Evolutionary conservation across 2,329 filamentous ascomycete species (phyloP).

Genomic region (Penicillium sp.): DNA sequence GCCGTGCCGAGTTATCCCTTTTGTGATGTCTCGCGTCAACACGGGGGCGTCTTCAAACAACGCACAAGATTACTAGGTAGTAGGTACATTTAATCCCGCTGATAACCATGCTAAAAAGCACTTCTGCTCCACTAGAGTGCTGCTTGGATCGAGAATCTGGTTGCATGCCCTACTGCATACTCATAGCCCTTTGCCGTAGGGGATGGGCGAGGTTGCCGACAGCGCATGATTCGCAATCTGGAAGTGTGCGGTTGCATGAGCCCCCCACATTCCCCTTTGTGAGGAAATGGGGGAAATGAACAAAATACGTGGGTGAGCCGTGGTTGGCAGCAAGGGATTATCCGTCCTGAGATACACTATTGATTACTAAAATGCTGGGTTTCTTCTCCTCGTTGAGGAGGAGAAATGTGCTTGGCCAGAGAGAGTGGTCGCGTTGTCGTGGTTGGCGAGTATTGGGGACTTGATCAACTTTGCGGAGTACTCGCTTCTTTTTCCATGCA

Average conservation of each 20-base stretch:
- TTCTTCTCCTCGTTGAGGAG: background rate
- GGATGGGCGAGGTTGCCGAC: background rate
- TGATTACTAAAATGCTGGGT: background rate
- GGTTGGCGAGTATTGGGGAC: background rate
- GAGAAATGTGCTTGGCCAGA: background rate
- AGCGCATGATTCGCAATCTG: slow-evolving; percentile 19
- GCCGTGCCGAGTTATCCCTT: slow-evolving; percentile 18
- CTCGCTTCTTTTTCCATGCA: background rate
- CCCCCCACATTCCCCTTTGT: slow-evolving; percentile 16
- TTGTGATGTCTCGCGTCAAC: slow-evolving; percentile 26
- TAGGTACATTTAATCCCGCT: background rate
- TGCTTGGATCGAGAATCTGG: slow-evolving; percentile 7
- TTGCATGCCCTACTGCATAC: background rate
- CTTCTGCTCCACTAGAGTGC: slow-evolving; percentile 5
- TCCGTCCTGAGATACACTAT: background rate
- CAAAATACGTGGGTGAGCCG: background rate
- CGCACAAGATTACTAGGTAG: background rate
- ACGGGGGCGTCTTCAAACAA: slow-evolving; percentile 1
- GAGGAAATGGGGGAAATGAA: background rate
- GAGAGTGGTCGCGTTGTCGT: too few relatives aligned
- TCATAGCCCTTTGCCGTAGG: slow-evolving; percentile 2
- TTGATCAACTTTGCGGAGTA: background rate
- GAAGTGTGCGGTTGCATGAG: slow-evolving; percentile 9
- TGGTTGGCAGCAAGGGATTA: background rate
- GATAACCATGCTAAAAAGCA: background rate